These are phyloP conservation scores for Cystobasidiaceae sp. DNA, from an alignment of 1,284 basidiomycete genomes.

Conservation along the genomic window DNA sequence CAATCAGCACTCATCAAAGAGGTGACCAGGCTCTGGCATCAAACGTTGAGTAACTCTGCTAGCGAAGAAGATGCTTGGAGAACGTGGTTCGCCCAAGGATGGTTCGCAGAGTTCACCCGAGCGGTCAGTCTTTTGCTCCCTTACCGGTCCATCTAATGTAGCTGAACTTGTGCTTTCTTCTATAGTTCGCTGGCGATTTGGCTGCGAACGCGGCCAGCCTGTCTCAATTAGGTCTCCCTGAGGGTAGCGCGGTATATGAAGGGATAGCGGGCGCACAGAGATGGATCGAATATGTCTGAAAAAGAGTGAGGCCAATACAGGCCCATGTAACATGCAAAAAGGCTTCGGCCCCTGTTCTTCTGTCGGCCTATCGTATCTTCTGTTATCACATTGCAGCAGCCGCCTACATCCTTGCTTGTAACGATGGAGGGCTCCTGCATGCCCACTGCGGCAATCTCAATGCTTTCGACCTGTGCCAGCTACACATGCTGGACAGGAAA, in stretches of 20 bases:
- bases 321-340: too few relatives aligned
- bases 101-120: constrained; percentile 78
- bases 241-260: constrained; percentile 17
- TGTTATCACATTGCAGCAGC: too few relatives aligned
- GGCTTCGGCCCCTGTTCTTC: too few relatives aligned
- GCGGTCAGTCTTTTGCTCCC: constrained; percentile 61
- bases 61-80: constrained; percentile 66
- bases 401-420: too few relatives aligned
- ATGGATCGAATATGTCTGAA: constrained; percentile 11
- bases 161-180: neutral
- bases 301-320: neutral
- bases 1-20: constrained; percentile 63
- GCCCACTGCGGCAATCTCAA: too few relatives aligned
- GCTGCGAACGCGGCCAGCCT: constrained; percentile 1
- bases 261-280: constrained; percentile 16
- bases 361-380: too few relatives aligned
- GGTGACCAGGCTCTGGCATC: constrained; percentile 60
- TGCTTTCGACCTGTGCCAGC: constrained; percentile 15
- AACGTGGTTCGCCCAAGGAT: constrained; percentile 76
- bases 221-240: neutral
- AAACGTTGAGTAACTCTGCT: constrained; percentile 51
- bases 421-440: too few relatives aligned
- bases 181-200: constrained; percentile 15
- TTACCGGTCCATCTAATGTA: neutral
- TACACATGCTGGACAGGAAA: constrained; percentile 27